Base-by-base conservation (phyloP, 495 filamentous ascomycete genomes). In the Xylaria nigripes region DNA sequence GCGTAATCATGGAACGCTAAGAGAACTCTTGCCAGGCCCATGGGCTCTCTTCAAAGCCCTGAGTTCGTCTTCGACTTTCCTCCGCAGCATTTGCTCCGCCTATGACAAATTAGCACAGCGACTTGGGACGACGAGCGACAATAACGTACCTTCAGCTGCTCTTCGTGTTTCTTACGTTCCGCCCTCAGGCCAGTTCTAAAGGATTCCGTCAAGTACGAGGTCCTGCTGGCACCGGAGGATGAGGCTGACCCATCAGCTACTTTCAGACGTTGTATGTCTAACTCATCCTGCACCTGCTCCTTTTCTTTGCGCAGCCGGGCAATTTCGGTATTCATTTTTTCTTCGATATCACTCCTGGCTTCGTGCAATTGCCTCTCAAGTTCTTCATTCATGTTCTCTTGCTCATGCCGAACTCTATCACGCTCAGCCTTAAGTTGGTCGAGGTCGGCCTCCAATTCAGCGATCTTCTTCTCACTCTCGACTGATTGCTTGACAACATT, bases 401-500 rank as follows among this genome's bases (percentile, higher is more conserved):
- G 59, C 59, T 76, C 74, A 1, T 54, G 59, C 60, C 72, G 70
- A 7, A 74, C 58, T 30, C 18, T 62, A 24, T 60, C 49, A 23
- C 59, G 60, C 19, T 63, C 64, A 9, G 59, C 30, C 61, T 58
- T 68, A 8, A 62, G 57, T 34, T 70, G 64, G 52, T 77, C 74
- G 30, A 77, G 63, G 68, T 70, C 63, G 55, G 87, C 81, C 49
- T 85, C 74, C 25, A 81, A 71, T 61, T 96, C 94, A 10, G 94
- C 76, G 56, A 78, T 78, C 67, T 96, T 93, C 64, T 87, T 86
- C 72, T 98, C 93, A 52, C 86, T 86, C 59, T 89, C 82, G 51
- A 98, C 86, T 42, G 81, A 84, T 42, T 89, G 85, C 62, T 86
- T 86, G 21, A 90, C 95, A 68, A 98, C 84, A 18, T 80, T 81